These are phyloP conservation scores for Podaxis sp. DNA, from an alignment of 768 basidiomycete genomes.

Conservation along the genomic window DNA sequence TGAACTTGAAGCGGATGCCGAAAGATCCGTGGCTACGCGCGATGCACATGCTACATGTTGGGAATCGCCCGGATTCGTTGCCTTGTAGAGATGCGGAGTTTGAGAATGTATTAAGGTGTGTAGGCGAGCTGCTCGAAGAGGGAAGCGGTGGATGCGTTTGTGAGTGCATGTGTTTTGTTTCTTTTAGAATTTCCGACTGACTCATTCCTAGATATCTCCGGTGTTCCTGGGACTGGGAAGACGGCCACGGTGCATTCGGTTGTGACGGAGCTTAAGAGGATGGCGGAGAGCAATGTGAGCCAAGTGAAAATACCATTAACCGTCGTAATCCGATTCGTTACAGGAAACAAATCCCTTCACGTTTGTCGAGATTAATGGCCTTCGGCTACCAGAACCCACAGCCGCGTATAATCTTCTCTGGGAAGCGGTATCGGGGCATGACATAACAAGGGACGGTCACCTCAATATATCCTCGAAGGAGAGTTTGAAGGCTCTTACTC, in stretches of 20 bases:
- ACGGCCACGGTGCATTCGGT: slow-evolving; percentile 97
- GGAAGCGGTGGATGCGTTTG: slow-evolving; percentile 95
- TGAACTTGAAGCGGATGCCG: slow-evolving; percentile 50
- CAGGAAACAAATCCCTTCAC: slow-evolving; percentile 94
- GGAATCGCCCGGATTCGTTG: slow-evolving; percentile 82
- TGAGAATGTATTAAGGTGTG: slow-evolving; percentile 62
- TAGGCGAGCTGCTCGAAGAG: slow-evolving; percentile 85
- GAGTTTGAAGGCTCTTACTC: slow-evolving; percentile 72
- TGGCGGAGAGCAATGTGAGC: slow-evolving; percentile 77
- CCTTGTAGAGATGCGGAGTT: slow-evolving; percentile 91
- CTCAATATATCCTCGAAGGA: slow-evolving; percentile 73
- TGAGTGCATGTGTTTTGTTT: slow-evolving; percentile 36
- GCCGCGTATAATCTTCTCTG: slow-evolving; percentile 90
- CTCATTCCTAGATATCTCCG: slow-evolving; percentile 75
- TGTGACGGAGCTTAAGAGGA: slow-evolving; percentile 81
- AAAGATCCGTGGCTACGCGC: slow-evolving; percentile 81
- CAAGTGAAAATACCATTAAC: background rate
- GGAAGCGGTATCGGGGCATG: slow-evolving; percentile 87
- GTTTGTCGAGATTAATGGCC: slow-evolving; percentile 96
- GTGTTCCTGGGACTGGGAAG: slow-evolving; percentile 98
- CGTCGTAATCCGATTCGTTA: background rate
- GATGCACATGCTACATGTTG: slow-evolving; percentile 91
- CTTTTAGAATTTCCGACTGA: slow-evolving; percentile 3
- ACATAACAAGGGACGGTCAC: slow-evolving; percentile 56
- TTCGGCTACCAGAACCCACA: slow-evolving; percentile 88